phyloP scores from a whole-genome alignment of 164 flowering plant species.

The Piper longum region DNA sequence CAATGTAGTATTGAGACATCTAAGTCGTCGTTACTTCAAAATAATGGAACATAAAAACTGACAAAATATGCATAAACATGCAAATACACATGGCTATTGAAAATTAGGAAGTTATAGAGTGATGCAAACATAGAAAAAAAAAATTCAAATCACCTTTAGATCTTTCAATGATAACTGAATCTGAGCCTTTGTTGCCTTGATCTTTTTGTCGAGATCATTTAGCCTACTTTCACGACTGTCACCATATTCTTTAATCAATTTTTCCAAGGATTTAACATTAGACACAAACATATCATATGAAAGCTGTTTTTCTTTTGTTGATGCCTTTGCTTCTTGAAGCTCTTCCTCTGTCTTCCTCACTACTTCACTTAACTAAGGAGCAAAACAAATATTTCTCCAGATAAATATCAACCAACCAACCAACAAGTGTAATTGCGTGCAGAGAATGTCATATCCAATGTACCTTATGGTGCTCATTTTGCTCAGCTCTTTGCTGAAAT shows the following conservation, averaged over 20 bases:
- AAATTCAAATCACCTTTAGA: slow-evolving; percentile 43
- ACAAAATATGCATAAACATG: too few species aligned
- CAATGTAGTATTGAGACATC: too few species aligned
- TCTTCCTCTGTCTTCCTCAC: slow-evolving; percentile 70
- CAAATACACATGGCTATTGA: too few species aligned
- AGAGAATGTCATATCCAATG: background rate
- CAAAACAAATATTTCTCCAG: slow-evolving; percentile 3
- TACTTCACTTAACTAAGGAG: slow-evolving; percentile 55
- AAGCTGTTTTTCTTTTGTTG: slow-evolving; percentile 42
- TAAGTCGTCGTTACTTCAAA: too few species aligned
- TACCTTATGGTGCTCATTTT: slow-evolving; percentile 97
- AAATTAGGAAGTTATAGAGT: too few species aligned
- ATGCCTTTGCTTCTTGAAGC: slow-evolving; percentile 56
- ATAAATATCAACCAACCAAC: background rate
- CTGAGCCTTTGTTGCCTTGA: slow-evolving; percentile 46
- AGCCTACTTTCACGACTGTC: slow-evolving; percentile 58
- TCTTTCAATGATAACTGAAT: slow-evolving; percentile 75
- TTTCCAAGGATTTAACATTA: slow-evolving; percentile 52
- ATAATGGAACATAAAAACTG: too few species aligned
- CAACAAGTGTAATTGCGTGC: background rate
- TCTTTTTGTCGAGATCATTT: slow-evolving; percentile 59
- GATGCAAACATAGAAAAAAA: background rate
- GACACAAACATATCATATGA: slow-evolving; percentile 34
- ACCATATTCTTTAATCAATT: slow-evolving; percentile 61
- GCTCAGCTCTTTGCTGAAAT: slow-evolving; percentile 74